These are phyloP conservation scores for Imleria badia DNA, from an alignment of 768 basidiomycete genomes.

Conservation along the genomic window DNA sequence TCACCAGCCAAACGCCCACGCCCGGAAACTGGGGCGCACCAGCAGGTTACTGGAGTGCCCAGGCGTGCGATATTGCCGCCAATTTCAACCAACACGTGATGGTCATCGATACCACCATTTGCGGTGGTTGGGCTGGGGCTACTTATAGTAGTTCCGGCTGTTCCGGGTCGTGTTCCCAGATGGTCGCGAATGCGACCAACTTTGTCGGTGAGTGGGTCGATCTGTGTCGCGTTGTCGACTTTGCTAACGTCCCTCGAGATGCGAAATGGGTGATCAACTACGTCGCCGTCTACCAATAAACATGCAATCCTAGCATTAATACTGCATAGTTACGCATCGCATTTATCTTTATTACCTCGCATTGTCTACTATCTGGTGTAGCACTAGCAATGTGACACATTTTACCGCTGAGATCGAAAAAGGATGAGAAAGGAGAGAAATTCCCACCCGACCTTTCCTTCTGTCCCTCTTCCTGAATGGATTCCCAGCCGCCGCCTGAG, in stretches of 20 bases:
- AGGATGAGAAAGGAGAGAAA: conserved; percentile 28
- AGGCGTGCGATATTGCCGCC: conserved; percentile 45
- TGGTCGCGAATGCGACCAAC: conserved; percentile 56
- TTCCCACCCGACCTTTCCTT: conserved; percentile 31
- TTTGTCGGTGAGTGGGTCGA: conserved; percentile 40
- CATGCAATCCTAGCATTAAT: too few relatives aligned
- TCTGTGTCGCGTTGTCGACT: not conserved
- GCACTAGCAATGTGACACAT: too few relatives aligned
- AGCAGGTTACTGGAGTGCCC: conserved; percentile 49
- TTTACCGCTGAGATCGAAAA: too few relatives aligned
- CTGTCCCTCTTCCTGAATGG: conserved; percentile 31
- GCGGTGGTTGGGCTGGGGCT: conserved; percentile 30
- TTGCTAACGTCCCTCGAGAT: conserved; percentile 33
- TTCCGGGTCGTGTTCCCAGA: conserved; percentile 44
- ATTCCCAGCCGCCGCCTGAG: conserved; percentile 36
- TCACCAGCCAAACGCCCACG: conserved; percentile 43
- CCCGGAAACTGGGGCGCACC: conserved; percentile 54
- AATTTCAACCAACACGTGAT: conserved; percentile 56
- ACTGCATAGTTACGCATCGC: too few relatives aligned
- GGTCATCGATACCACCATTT: conserved; percentile 40
- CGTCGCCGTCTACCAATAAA: conserved; percentile 53
- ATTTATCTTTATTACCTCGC: too few relatives aligned
- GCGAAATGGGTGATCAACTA: conserved; percentile 60
- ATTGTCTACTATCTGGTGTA: too few relatives aligned
- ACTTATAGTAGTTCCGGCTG: conserved; percentile 33